phyloP scores from a whole-genome alignment of 768 basidiomycete genomes.

The Russula sp. region DNA sequence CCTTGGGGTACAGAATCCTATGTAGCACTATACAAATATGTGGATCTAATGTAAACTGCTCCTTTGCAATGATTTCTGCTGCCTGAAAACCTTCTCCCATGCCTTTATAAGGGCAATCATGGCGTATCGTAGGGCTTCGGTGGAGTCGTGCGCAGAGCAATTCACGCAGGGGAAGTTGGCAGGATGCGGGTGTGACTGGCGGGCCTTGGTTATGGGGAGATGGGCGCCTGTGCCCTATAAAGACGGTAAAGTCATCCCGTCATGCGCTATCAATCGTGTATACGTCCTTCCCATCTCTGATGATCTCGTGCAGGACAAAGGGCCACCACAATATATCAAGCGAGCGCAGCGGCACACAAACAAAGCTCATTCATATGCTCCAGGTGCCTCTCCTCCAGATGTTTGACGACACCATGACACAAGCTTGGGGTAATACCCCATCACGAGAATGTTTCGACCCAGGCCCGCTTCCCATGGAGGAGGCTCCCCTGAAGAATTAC shows the following conservation, averaged over 20 bases:
- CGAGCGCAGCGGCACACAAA: conserved; percentile 69
- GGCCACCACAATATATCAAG: conserved; percentile 92
- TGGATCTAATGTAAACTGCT: no score
- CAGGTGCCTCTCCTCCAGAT: conserved; percentile 59
- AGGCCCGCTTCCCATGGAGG: conserved; percentile 44
- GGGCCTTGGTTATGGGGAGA: no score
- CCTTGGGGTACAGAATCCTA: no score
- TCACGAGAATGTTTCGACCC: conserved; percentile 42
- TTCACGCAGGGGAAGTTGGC: no score
- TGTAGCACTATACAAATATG: no score
- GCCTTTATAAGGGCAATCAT: no score
- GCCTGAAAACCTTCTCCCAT: no score
- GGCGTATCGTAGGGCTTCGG: no score
- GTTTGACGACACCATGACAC: conserved; percentile 42
- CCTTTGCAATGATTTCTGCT: no score
- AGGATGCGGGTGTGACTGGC: no score
- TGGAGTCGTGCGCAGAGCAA: no score
- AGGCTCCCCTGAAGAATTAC: conserved; percentile 43
- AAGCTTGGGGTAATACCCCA: conserved; percentile 65
- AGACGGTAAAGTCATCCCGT: conserved; percentile 80
- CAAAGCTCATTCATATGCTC: conserved; percentile 63
- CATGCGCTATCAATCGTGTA: conserved; percentile 89
- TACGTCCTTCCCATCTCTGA: conserved; percentile 64
- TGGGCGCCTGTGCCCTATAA: conserved; percentile 33
- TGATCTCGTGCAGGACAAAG: conserved; percentile 84